phyloP scores from a whole-genome alignment of 306 rosid species.

The Vigna nakashimae region DNA sequence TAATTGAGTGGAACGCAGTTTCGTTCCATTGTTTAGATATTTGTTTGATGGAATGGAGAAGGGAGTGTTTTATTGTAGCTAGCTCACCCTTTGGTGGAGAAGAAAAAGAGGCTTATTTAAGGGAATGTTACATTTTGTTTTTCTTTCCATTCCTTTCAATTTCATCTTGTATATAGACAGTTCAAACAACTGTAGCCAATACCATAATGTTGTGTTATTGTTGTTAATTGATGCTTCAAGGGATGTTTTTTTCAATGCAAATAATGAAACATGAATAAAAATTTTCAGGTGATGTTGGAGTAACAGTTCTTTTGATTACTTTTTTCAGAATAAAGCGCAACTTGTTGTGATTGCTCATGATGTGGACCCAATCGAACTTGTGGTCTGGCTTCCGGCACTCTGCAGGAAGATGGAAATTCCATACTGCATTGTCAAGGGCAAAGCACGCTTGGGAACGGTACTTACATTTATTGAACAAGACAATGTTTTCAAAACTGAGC shows the following conservation, averaged over 20 bases:
- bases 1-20: neutral
- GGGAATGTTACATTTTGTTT: no score
- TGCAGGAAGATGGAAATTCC: conserved; percentile 93
- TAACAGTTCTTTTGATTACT: neutral
- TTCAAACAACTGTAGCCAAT: no score
- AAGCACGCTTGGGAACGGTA: conserved; percentile 80
- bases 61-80: no score
- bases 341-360: conserved; percentile 84
- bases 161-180: no score
- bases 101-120: no score
- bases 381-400: conserved; percentile 82
- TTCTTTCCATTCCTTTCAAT: no score
- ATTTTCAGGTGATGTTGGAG: neutral
- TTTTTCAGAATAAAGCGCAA: conserved; percentile 71
- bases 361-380: conserved; percentile 86
- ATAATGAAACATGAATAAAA: neutral
- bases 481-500: no score
- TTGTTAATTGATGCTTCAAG: neutral
- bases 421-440: conserved; percentile 84
- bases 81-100: no score
- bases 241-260: neutral
- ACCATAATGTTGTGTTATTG: neutral
- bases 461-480: neutral
- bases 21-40: neutral
- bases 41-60: neutral